These are phyloP conservation scores for Centella asiatica DNA, from an alignment of 129 eudicot genomes.

Conservation along the genomic window DNA sequence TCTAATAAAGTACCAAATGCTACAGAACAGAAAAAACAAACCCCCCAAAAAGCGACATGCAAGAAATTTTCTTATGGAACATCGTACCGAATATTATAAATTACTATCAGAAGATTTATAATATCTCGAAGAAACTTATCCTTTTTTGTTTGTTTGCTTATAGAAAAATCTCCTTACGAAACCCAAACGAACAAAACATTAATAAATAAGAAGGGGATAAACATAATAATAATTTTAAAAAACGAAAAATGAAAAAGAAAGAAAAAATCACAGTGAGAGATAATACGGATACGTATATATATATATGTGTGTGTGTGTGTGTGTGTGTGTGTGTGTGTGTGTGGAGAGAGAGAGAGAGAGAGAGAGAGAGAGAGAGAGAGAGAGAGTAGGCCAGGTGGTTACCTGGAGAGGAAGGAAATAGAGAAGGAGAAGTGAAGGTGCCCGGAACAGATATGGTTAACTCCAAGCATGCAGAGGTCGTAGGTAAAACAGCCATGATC, in stretches of 20 bases:
- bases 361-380: not conserved
- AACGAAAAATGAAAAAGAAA: not conserved
- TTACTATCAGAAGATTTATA: not conserved
- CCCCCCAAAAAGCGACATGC: not conserved
- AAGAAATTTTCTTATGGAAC: not conserved
- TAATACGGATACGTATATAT: too few relatives aligned
- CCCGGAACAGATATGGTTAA: slow-evolving; percentile 37
- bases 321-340: too few relatives aligned
- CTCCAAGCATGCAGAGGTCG: slow-evolving; percentile 33
- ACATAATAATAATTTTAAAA: not conserved
- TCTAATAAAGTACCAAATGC: slow-evolving; percentile 4
- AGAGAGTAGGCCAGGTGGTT: too few relatives aligned
- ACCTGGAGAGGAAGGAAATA: not conserved
- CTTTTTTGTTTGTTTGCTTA: too few relatives aligned
- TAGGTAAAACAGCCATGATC: slow-evolving; percentile 22
- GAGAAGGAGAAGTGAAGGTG: slow-evolving; percentile 23
- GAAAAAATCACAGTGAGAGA: not conserved
- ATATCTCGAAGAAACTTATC: not conserved
- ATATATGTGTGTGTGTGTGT: too few relatives aligned
- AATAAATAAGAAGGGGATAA: not conserved
- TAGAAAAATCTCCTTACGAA: not conserved
- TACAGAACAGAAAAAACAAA: not conserved
- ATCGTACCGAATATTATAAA: not conserved
- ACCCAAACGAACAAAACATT: not conserved
- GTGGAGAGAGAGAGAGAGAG: not conserved